A percentile compares a stretch with the other conserved stretches of the same genome.
Evolutionary conservation across 257 asterid genomes (phyloP).

Genomic region (Gentiana macrophylla): DNA sequence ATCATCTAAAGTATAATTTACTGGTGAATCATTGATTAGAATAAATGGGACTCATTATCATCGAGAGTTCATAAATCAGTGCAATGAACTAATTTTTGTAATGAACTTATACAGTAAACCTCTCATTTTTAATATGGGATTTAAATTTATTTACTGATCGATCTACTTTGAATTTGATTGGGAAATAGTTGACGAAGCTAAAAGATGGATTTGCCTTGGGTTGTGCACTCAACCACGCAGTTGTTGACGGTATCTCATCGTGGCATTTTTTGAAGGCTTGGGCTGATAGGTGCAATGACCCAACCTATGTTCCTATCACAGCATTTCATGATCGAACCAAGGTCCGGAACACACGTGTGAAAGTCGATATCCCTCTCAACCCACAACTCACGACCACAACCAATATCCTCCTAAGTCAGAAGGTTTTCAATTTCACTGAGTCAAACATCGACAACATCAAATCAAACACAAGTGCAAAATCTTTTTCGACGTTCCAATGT

Average conservation of each 20-base stretch:
- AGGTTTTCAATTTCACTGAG: slow-evolving; percentile 59
- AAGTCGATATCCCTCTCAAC: slow-evolving; percentile 69
- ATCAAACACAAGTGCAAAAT: slow-evolving; percentile 28
- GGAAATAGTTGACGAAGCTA: slow-evolving; percentile 68
- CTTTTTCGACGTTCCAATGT: slow-evolving; percentile 78
- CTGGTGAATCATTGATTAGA: too few species aligned
- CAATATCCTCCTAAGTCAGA: too few species aligned
- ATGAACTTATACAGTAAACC: too few species aligned
- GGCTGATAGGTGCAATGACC: slow-evolving; percentile 63
- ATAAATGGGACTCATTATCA: too few species aligned
- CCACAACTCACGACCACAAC: slow-evolving; percentile 42
- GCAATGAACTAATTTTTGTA: too few species aligned
- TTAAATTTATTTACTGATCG: too few species aligned
- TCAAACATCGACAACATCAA: slow-evolving; percentile 63
- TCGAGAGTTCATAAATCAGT: too few species aligned
- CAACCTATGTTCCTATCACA: slow-evolving; percentile 42
- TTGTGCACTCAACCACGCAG: slow-evolving; percentile 88
- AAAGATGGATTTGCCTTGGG: slow-evolving; percentile 87
- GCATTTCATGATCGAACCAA: slow-evolving; percentile 86
- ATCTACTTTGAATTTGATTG: too few species aligned
- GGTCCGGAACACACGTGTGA: slow-evolving; percentile 67
- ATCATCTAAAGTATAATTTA: too few species aligned
- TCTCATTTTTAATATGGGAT: too few species aligned
- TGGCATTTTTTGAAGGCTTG: slow-evolving; percentile 98
- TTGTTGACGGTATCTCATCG: slow-evolving; percentile 91